A percentile compares a stretch with the other conserved stretches of the same genome.
phyloP scores from a whole-genome alignment of 75 land plant genomes.

The Pinus albicaulis region DNA sequence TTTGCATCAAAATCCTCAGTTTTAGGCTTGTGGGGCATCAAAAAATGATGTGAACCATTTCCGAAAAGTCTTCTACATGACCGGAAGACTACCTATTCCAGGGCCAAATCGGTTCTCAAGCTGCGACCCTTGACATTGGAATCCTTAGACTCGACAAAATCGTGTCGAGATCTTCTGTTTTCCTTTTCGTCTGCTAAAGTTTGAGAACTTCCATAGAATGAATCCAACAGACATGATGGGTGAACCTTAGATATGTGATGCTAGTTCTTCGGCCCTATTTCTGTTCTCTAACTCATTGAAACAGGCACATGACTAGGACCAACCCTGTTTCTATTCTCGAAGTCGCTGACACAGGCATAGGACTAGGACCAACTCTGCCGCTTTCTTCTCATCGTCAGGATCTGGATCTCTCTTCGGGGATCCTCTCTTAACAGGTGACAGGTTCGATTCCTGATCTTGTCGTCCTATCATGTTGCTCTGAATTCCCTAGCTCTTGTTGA shows the following conservation, averaged over 20 bases:
- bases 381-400: too few relatives aligned
- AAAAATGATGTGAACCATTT: background rate
- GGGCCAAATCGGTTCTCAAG: too few relatives aligned
- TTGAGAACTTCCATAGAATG: slow-evolving; percentile 3
- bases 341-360: too few relatives aligned
- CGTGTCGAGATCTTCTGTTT: background rate
- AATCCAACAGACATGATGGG: background rate
- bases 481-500: background rate
- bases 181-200: slow-evolving; percentile 2
- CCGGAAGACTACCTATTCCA: background rate
- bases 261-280: background rate
- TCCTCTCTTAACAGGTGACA: too few relatives aligned
- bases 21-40: background rate
- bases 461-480: too few relatives aligned
- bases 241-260: background rate
- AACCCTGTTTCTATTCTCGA: too few relatives aligned
- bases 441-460: too few relatives aligned
- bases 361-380: too few relatives aligned
- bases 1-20: background rate
- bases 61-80: background rate
- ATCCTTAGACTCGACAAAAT: background rate
- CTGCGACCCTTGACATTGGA: background rate
- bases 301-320: too few relatives aligned
- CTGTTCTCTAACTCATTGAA: background rate
- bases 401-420: too few relatives aligned